Percentiles rank a stretch among this genome's conserved stretches.
These are phyloP conservation scores for Pneumocystis carinii DNA, from an alignment of 1,139 yeast genomes.

Conservation along the genomic window DNA sequence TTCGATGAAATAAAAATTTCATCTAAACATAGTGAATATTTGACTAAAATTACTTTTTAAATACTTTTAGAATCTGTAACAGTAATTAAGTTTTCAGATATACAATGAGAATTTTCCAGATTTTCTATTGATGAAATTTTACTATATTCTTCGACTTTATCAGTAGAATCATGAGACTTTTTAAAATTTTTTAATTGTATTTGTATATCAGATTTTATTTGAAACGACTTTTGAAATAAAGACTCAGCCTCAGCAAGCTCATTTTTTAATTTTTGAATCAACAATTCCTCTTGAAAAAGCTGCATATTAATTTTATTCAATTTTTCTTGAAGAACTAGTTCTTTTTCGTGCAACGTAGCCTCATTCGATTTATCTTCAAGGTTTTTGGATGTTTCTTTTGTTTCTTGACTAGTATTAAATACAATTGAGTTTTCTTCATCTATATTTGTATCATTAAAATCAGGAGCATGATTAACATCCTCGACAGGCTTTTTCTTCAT, in stretches of 20 bases:
- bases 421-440: not conserved
- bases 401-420: not conserved
- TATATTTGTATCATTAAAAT: not conserved
- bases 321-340: not conserved
- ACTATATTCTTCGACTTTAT: not conserved
- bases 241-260: not conserved
- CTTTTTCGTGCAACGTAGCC: not conserved
- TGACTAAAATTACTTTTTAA: not conserved
- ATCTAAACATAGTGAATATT: not conserved
- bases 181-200: not conserved
- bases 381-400: not conserved
- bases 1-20: not conserved
- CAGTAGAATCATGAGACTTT: not conserved
- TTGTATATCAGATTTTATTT: not conserved
- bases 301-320: not conserved
- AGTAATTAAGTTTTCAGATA: not conserved
- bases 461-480: not conserved
- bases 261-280: not conserved
- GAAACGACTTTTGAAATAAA: not conserved
- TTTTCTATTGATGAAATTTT: not conserved
- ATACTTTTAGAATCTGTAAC: not conserved
- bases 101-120: not conserved
- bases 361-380: not conserved
- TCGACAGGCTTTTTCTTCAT: not conserved
- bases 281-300: not conserved